Evolutionary conservation across 1,139 yeast species (phyloP).

Genomic region (Taphrina betulina): DNA sequence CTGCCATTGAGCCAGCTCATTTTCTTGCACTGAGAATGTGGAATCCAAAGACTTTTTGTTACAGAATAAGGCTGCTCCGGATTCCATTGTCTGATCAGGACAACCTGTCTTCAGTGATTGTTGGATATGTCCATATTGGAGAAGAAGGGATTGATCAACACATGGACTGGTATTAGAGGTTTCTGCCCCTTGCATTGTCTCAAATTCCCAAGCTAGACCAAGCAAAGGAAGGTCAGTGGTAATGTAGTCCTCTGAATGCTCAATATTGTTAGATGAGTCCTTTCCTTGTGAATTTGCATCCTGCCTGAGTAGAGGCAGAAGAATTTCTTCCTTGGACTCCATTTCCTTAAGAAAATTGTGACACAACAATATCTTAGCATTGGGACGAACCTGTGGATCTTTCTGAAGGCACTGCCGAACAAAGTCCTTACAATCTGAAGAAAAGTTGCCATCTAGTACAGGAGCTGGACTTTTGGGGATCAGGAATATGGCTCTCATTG

Average conservation of each 20-base stretch:
- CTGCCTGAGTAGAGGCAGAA: neutral
- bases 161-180: too few species aligned
- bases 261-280: neutral
- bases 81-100: neutral
- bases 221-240: neutral
- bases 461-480: conserved; percentile 59
- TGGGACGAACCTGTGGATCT: conserved; percentile 59
- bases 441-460: conserved; percentile 50
- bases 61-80: too few species aligned
- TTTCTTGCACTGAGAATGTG: too few species aligned
- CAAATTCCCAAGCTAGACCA: conserved; percentile 10
- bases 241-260: neutral
- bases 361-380: conserved; percentile 56
- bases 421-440: conserved; percentile 59
- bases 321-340: conserved; percentile 41
- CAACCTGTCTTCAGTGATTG: neutral
- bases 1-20: too few species aligned
- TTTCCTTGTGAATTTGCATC: neutral
- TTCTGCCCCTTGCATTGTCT: neutral
- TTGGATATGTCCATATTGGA: neutral
- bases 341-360: conserved; percentile 59
- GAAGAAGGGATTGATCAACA: too few species aligned
- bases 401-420: conserved; percentile 62
- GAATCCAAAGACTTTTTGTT: too few species aligned
- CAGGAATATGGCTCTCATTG: conserved; percentile 72